Conservation (phyloP, 2,329 filamentous ascomycete genomes). For the Cercospora zeae-maydis region DNA sequence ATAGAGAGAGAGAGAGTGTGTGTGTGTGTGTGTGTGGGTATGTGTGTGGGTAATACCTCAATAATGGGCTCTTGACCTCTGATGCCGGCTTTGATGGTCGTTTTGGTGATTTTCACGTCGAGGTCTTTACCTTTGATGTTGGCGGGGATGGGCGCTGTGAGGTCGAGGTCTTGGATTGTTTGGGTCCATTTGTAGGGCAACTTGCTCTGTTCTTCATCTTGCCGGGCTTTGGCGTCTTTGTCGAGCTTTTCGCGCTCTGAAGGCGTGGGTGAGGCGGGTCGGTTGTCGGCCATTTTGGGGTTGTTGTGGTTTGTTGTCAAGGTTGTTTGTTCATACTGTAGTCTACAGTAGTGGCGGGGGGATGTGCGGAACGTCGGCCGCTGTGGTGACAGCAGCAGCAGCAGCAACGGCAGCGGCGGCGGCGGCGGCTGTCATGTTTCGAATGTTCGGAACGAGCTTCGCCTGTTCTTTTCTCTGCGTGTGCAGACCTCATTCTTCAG, state of each 20-base stretch:
- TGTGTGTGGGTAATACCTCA: conserved; percentile 55
- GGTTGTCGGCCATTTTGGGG: conserved; percentile 27
- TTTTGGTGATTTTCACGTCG: conserved; percentile 76
- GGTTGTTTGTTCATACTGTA: background rate
- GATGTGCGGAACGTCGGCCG: conserved; percentile 5
- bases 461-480: background rate
- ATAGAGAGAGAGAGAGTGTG: too few relatives aligned
- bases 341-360: too few relatives aligned
- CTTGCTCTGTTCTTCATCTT: conserved; percentile 80
- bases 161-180: conserved; percentile 81
- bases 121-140: conserved; percentile 84
- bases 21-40: too few relatives aligned
- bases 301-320: background rate
- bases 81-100: conserved; percentile 70
- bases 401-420: background rate
- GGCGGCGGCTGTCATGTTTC: background rate
- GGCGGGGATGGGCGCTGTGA: conserved; percentile 71
- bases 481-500: background rate
- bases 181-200: conserved; percentile 98
- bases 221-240: conserved; percentile 62
- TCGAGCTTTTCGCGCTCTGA: conserved; percentile 55
- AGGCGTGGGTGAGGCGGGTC: conserved; percentile 47
- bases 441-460: conserved; percentile 1
- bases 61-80: conserved; percentile 87
- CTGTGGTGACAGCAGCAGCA: background rate